Base-by-base conservation (phyloP, 179 eudicot genomes). In the Corrigiola litoralis region DNA sequence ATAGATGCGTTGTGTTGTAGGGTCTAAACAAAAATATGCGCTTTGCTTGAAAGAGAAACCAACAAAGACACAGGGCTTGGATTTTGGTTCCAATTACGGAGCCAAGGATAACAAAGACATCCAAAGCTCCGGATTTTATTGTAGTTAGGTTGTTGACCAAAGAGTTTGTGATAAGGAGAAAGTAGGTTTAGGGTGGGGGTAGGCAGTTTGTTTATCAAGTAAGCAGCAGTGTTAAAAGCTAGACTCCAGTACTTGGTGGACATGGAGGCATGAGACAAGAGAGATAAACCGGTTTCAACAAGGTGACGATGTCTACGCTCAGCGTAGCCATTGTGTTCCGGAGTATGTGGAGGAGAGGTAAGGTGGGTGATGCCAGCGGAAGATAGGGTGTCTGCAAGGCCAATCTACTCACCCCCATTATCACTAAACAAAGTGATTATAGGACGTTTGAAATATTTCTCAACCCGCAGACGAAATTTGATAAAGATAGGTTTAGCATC, bases 381-480 rank as follows among this genome's bases (percentile, higher is more conserved):
- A 18, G 60, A 32, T 33, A 55, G 14, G 33, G 32, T 32, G 0
- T n/a, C 11, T 33, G 6, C 17, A 5, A 55, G 13, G 0, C 41
- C 25, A 1, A 17, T n/a, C 8, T 57, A 57, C 13, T 57, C 61
- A 8, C 61, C 61, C 0, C 38, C 23, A 21, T 55, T 55, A 1
- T 55, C 60, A 17, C 41, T 16, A 2, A 32, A 55, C 10, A 55
- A 13, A 6, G 60, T 33, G 1, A 4, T 33, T 6, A 55, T 41
- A 2, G 60, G 60, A 8, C n/a, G 20, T 37, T 58, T 29, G 20
- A 58, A 58, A 14, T 38, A 38, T 58, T 58, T 58, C 23, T 58
- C 63, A 21, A 37, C 32, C 1, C 37, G 14, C 3, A 48, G 32
- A 16, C 33, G 32, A 12, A 16, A 55, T 2, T 41, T 24, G 20